Evolutionary conservation across 2,329 filamentous ascomycete genomes (phyloP), one percentile per base, ranked within the genome.

Genomic region (Teratosphaeria zuluensis): DNA sequence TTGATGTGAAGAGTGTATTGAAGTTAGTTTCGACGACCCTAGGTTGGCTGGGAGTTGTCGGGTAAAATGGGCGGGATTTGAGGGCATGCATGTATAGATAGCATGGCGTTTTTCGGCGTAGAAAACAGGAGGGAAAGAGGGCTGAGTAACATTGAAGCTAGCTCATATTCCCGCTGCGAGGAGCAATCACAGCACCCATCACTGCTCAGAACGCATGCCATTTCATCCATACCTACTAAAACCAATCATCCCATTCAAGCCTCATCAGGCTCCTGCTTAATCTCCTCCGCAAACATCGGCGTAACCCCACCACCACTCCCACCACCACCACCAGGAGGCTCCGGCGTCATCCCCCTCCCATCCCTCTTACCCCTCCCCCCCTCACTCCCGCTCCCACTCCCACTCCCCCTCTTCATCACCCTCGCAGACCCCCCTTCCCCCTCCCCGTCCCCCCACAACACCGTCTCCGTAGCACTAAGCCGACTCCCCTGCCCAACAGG

Each of bases 391-490:
- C n/a, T n/a, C n/a, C n/a, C n/a, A n/a, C n/a, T n/a, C 11, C 51
- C 28, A 53, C 21, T 53, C 51, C 11, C 51, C 21, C 51, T 53
- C 51, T 33, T 53, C 4, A 8, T 53, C 51, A 31, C 1, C 52
- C 9, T 9, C 48, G 8, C 48, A 21, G 21, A 28, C 46, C 19
- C 32, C 28, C 21, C 21, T 33, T 38, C 52, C 32, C 30, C 51
- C 51, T 61, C 59, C 7, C 48, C 58, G 2, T 61, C 58, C n/a
- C 62, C 63, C 53, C 66, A 60, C 48, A 69, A 53, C 7, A 70
- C 35, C 5, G 65, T 69, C 58, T 69, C 68, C 12, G 68, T 68
- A 9, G 66, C 64, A 3, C 62, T 65, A 4, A 70, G 62, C 12
- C 68, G 57, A 56, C 67, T 69, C 19, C 60, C 63, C 21, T 63